A percentile compares a stretch with the other conserved stretches of the same genome.
phyloP scores from a whole-genome alignment of 1,284 basidiomycete species.

The Moniliella sp. region DNA sequence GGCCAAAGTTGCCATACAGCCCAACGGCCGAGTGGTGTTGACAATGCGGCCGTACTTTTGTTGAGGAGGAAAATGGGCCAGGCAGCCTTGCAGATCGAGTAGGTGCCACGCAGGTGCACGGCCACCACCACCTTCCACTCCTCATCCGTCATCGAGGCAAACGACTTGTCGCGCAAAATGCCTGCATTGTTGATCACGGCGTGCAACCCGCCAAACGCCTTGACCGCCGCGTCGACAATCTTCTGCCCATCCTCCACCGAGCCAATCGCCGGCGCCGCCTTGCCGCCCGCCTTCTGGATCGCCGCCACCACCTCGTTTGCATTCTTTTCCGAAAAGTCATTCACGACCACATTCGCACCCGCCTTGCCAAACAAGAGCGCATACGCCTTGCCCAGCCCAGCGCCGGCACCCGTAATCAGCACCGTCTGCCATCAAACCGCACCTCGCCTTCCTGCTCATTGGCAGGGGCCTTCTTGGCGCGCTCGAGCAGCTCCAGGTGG shows the following conservation, averaged over 20 bases:
- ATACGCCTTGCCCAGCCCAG: conserved; percentile 60
- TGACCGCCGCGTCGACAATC: conserved; percentile 66
- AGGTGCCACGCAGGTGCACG: conserved; percentile 53
- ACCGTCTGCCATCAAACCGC: conserved; percentile 74
- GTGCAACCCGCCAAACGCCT: conserved; percentile 72
- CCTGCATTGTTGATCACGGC: conserved; percentile 80
- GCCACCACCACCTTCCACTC: conserved; percentile 85
- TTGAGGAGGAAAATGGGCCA: conserved; percentile 92
- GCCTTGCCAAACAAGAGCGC: conserved; percentile 70
- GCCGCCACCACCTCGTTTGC: conserved; percentile 68
- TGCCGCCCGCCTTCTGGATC: conserved; percentile 59
- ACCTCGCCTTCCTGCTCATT: conserved; percentile 56
- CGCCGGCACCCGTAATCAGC: conserved; percentile 56
- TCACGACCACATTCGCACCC: conserved; percentile 87
- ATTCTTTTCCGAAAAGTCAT: conserved; percentile 71
- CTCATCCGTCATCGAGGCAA: conserved; percentile 63
- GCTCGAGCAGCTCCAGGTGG: conserved; percentile 45
- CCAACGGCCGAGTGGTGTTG: conserved; percentile 41
- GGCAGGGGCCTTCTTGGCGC: conserved; percentile 46
- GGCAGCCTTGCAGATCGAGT: conserved; percentile 55
- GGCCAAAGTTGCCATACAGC: conserved; percentile 69
- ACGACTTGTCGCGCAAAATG: conserved; percentile 66
- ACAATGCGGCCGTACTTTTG: conserved; percentile 78
- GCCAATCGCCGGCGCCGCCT: conserved; percentile 60
- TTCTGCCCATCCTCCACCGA: conserved; percentile 74